phyloP scores from a whole-genome alignment of 305 asterid species.

The Ilex paraguariensis region DNA sequence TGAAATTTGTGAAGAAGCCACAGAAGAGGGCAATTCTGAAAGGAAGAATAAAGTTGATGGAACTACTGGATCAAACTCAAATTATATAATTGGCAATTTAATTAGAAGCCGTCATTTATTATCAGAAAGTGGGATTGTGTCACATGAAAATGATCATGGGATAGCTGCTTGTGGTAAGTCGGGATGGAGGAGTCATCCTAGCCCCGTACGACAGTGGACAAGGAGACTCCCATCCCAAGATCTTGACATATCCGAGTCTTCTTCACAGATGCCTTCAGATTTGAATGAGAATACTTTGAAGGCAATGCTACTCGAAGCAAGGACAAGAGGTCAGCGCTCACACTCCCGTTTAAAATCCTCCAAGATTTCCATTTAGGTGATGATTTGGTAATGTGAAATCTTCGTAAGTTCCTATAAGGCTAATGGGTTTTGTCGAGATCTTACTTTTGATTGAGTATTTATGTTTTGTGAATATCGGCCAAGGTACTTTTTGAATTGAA shows the following conservation, averaged over 20 bases:
- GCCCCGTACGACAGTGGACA: constrained; percentile 75
- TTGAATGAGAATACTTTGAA: constrained; percentile 57
- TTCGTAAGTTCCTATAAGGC: not conserved
- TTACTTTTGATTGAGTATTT: not conserved
- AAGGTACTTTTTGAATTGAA: no score
- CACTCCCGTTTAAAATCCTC: constrained; percentile 67
- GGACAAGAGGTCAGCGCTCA: constrained; percentile 62
- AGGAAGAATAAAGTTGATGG: constrained; percentile 38
- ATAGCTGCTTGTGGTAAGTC: constrained; percentile 37
- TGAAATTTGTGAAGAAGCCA: constrained; percentile 43
- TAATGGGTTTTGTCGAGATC: constrained; percentile 9
- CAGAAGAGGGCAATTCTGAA: constrained; percentile 34
- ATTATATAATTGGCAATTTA: constrained; percentile 56
- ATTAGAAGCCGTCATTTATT: constrained; percentile 58
- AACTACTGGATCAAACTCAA: constrained; percentile 39
- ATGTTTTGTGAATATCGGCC: constrained; percentile 4
- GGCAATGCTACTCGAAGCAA: constrained; percentile 75
- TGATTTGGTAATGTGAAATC: constrained; percentile 9
- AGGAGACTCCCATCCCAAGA: constrained; percentile 65
- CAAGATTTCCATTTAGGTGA: constrained; percentile 33
- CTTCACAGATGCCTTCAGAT: constrained; percentile 52
- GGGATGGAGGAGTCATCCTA: constrained; percentile 59
- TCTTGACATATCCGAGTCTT: constrained; percentile 38
- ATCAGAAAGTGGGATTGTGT: constrained; percentile 53
- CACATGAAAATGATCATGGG: constrained; percentile 38